These are phyloP conservation scores for Collybia mongolica DNA, from an alignment of 768 basidiomycete species.

Conservation along the genomic window DNA sequence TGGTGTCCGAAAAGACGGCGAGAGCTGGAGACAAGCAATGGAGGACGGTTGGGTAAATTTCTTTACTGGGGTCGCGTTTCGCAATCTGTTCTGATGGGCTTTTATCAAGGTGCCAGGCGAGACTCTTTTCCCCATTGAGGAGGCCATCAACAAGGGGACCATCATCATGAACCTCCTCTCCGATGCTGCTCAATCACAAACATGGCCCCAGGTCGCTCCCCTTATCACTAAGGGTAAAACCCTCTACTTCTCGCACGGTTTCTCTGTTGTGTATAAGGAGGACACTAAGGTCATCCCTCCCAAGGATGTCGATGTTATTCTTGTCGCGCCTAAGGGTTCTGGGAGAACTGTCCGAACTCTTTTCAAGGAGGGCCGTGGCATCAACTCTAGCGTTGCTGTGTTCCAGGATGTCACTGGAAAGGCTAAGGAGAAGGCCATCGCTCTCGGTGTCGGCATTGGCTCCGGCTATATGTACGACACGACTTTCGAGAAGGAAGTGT, in stretches of 20 bases:
- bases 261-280: slow-evolving; percentile 98
- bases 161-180: slow-evolving; percentile 99
- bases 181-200: slow-evolving; percentile 97
- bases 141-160: slow-evolving; percentile 92
- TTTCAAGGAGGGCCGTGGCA: slow-evolving; percentile 99
- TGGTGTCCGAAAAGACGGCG: slow-evolving; percentile 95
- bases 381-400: slow-evolving; percentile 93
- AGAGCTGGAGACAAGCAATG: slow-evolving; percentile 93
- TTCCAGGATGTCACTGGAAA: slow-evolving; percentile 98
- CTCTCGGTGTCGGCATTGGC: slow-evolving; percentile 91
- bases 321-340: slow-evolving; percentile 98
- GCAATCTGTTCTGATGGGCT: slow-evolving; percentile 3
- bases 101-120: slow-evolving; percentile 80
- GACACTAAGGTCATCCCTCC: slow-evolving; percentile 95
- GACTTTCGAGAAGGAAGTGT: slow-evolving; percentile 99
- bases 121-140: slow-evolving; percentile 97
- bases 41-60: slow-evolving; percentile 93
- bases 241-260: slow-evolving; percentile 99
- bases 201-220: slow-evolving; percentile 86
- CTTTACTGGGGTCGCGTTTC: background rate
- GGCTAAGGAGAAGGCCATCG: slow-evolving; percentile 95
- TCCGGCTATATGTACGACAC: slow-evolving; percentile 99
- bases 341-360: slow-evolving; percentile 98
- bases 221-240: slow-evolving; percentile 99
- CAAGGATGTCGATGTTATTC: slow-evolving; percentile 94